These are phyloP conservation scores for Leishmania braziliensis DNA, from an alignment of 208 protist genomes.

Conservation along the genomic window DNA sequence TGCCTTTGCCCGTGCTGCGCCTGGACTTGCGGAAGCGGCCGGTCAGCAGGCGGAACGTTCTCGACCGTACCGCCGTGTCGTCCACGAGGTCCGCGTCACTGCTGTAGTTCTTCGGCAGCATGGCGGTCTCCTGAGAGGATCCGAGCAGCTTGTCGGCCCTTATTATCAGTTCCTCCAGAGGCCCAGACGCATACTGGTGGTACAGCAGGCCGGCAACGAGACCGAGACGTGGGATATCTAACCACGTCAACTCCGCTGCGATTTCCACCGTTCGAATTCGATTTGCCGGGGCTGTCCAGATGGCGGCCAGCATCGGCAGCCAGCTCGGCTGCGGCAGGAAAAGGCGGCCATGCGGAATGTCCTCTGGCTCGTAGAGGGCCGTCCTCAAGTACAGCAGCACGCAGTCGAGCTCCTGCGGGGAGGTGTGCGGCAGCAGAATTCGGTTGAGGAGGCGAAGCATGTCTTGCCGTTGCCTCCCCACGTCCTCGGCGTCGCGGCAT, in stretches of 20 bases:
- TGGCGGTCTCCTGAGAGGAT: background rate
- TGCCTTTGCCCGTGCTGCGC: background rate
- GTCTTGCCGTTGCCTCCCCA: conserved; percentile 20
- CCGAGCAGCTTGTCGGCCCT: conserved; percentile 48
- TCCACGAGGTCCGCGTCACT: background rate
- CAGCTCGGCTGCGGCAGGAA: conserved; percentile 62
- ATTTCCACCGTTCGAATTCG: conserved; percentile 49
- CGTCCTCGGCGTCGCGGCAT: conserved; percentile 47
- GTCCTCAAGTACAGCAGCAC: conserved; percentile 65
- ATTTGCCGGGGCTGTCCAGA: conserved; percentile 57
- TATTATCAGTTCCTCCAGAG: conserved; percentile 45
- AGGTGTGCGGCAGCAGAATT: conserved; percentile 59
- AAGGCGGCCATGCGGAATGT: conserved; percentile 50
- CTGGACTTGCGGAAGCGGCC: background rate
- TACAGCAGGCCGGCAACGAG: conserved; percentile 64
- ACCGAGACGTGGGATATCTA: conserved; percentile 67
- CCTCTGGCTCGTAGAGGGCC: conserved; percentile 48
- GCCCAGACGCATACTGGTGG: conserved; percentile 35
- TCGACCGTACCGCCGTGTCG: background rate
- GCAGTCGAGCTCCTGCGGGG: conserved; percentile 38
- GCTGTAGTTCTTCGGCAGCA: background rate
- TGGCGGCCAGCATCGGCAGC: conserved; percentile 58
- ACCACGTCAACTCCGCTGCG: conserved; percentile 35
- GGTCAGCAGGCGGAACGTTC: background rate
- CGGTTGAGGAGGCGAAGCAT: conserved; percentile 47